Base-by-base conservation (phyloP, 108 stramenopile species). In the Pelagomonas calceolata region DNA sequence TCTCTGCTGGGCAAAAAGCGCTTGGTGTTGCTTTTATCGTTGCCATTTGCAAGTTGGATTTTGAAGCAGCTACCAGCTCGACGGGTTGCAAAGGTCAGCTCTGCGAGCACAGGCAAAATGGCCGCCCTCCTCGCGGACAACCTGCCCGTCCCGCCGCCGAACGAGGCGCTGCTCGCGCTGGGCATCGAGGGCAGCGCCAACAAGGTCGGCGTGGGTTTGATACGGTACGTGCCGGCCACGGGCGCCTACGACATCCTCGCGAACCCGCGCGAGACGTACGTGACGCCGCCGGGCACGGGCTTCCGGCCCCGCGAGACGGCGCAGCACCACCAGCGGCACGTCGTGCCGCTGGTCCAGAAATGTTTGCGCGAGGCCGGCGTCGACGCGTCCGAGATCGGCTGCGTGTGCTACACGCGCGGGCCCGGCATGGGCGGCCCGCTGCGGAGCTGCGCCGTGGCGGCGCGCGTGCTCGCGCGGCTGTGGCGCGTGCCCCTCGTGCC, bases 391-490 rank as follows among this genome's bases (percentile, higher is more conserved):
- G 66, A 66, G 0, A 64, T 84, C 9, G 66, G 64, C 32, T 74
- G 68, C 82, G 88, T 85, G 32, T 86, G 85, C 80, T 80, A 60
- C 51, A 60, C 51, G 51, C 51, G 51, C 21, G 51, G 51, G 5
- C 98, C 98, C 0, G 98, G 98, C 29, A 99, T 99, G 98, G 98
- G 98, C n/a, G 97, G 86, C 9, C 98, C 98, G 0, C 76, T 99
- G 51, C 78, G 84, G 68, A 88, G 88, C 0, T 95, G 96, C 75
- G 98, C 95, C 36, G 80, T 98, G 0, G 88, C 70, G 35, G 82
- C 82, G 26, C 85, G 93, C 0, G 87, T 88, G 4, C 75, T 94
- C 45, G 80, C 88, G 0, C 72, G 92, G 67, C 67, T 98, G 64
- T 98, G 93, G 94, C 82, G 90, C 12, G 70, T 91, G 34, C 96